A percentile compares a stretch with the other conserved stretches of the same genome.
Evolutionary conservation across 768 basidiomycete species (phyloP).

Genomic region (Hydnomerulius pinastri): DNA sequence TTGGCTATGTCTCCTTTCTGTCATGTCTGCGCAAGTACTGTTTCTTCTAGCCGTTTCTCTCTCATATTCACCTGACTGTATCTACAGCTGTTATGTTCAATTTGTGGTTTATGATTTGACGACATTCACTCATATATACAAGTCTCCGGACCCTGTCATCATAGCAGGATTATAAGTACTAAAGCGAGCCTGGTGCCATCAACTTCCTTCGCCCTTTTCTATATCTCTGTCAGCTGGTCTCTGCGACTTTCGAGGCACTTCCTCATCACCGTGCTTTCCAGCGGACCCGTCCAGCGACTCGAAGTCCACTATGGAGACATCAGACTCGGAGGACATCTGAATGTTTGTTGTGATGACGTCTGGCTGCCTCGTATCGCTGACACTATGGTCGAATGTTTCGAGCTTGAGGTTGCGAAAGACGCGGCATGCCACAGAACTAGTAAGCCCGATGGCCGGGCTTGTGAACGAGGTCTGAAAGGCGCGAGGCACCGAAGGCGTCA

Average conservation of each 20-base stretch:
- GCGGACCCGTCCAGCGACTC: too few relatives aligned
- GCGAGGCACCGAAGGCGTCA: too few relatives aligned
- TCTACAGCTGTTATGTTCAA: constrained; percentile 21
- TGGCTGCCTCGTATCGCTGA: too few relatives aligned
- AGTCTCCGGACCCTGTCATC: constrained; percentile 2
- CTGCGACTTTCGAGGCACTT: too few relatives aligned
- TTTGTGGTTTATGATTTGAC: constrained; percentile 18
- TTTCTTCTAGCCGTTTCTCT: constrained; percentile 14
- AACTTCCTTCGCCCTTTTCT: not conserved
- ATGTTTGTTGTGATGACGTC: too few relatives aligned
- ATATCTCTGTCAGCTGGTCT: constrained; percentile 18
- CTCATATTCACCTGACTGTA: constrained; percentile 22
- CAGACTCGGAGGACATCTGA: too few relatives aligned
- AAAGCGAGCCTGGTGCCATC: not conserved
- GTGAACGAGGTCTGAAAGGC: too few relatives aligned
- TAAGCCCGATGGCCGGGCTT: constrained; percentile 24
- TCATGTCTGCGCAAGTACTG: constrained; percentile 6
- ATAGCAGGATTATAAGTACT: too few relatives aligned
- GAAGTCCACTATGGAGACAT: too few relatives aligned
- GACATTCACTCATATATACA: constrained; percentile 7
- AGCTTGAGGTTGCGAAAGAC: too few relatives aligned
- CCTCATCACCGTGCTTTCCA: too few relatives aligned
- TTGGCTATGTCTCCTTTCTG: not conserved
- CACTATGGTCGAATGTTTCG: too few relatives aligned
- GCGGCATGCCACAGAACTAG: constrained; percentile 23